Base-by-base conservation (phyloP, 2,329 filamentous ascomycete species). In the Aureobasidium sp. region DNA sequence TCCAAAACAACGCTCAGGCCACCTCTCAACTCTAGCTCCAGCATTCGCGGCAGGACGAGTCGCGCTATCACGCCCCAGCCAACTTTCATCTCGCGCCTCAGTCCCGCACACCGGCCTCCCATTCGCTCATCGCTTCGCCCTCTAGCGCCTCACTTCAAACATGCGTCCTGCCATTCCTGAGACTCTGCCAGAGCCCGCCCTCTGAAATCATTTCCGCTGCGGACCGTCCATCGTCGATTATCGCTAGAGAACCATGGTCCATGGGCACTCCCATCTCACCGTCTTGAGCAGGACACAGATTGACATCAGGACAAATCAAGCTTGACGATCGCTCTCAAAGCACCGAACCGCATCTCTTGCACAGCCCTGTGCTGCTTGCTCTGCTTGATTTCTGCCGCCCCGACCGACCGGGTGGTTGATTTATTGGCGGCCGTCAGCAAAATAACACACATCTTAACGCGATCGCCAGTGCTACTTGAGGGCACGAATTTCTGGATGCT, bases 31-130 rank as follows among this genome's bases (percentile, higher is more conserved):
- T 34, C 17, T 42, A 56, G 52, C 52, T 57, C 39, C 25, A 57
- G 27, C 41, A 57, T 57, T 45, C 41, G 53, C 53, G 59, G 48
- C 59, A 57, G 59, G 59, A 27, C 59, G 59, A 41, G 48, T 53
- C 60, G 60, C 60, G 60, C 60, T 62, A 62, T 39, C 39, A 41
- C 36, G 58, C 58, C 47, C 58, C 58, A 62, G 60, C 60, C 60
- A 62, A 62, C 60, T 56, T 41, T 62, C 51, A 62, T 60, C 45
- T 60, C 57, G 45, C 57, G 57, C 57, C 57, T 20, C 44, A 42
- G 48, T 61, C 39, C 48, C 59, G 52, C 48, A 29, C 49, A 47
- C 31, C 14, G 27, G 17, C 37, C 42, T 47, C 22, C 15, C 42
- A 49, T 60, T 60, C 45, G 45, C 48, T 34, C 34, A 34, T 51